Conservation (phyloP, 805 yeast species). For the Sugiyamaella qingdaonensis region DNA sequence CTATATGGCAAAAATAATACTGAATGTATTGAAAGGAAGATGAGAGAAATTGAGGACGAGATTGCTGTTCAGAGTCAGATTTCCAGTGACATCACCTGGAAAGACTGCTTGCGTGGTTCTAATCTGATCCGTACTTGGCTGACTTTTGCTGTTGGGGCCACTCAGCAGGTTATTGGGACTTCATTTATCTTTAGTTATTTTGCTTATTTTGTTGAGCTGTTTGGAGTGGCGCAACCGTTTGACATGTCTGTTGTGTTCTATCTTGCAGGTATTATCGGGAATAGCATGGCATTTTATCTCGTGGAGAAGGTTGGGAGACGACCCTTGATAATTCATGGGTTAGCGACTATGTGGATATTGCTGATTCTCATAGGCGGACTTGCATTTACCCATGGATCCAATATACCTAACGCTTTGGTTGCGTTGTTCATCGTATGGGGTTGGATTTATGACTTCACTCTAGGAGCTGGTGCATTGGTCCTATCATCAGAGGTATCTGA, state of each 20-base stretch:
- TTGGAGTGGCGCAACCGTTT: conserved; percentile 5
- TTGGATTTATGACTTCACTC: conserved; percentile 5
- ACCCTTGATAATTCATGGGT: neutral
- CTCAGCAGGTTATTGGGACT: conserved; percentile 7
- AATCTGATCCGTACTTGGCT: neutral
- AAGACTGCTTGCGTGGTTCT: neutral
- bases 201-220: conserved; percentile 5
- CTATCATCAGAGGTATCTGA: conserved; percentile 5
- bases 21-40: neutral
- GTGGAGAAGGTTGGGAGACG: conserved; percentile 5
- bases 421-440: conserved; percentile 7
- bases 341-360: conserved; percentile 1
- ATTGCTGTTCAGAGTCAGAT: neutral
- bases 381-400: neutral
- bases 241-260: conserved; percentile 5
- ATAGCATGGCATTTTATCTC: conserved; percentile 6
- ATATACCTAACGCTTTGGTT: conserved; percentile 1
- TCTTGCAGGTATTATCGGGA: conserved; percentile 1
- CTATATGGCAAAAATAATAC: conserved; percentile 1
- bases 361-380: conserved; percentile 8
- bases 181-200: conserved; percentile 5
- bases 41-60: conserved; percentile 1
- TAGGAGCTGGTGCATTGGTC: conserved; percentile 7
- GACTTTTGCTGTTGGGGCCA: neutral
- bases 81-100: conserved; percentile 2